Evolutionary conservation across 768 basidiomycete species (phyloP), one percentile per base, ranked within the genome.

Genomic region (Boletus tomentosulus): DNA sequence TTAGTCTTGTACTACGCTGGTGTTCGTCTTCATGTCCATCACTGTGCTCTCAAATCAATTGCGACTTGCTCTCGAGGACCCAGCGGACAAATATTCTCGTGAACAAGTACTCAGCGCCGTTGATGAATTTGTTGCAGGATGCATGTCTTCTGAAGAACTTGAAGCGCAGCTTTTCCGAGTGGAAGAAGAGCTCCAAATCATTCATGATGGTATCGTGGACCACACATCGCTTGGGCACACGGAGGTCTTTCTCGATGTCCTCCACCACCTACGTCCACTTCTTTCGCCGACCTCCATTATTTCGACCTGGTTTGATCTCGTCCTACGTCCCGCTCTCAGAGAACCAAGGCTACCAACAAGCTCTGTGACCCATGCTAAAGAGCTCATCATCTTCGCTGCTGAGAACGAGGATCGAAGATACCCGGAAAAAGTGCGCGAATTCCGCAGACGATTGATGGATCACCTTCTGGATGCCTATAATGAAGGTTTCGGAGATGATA

Each of bases 291-390:
- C 76, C 6, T 87, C 86, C 25, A 74, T 91, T 51, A 85, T 90
- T 53, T 84, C 84, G 2, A 77, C 76, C 27, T 92, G 91, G 91
- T 92, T 89, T 67, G 89, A 92, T 66, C 77, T 87, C 33, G 76
- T 88, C 27, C 75, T 92, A 3, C 84, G 90, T 33, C 86, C 87
- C 25, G 86, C 89, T 28, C 74, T 92, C 50, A 84, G 87, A 46
- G 85, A 90, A 65, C 84, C 88, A 35, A 83, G 77, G 58, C 72
- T 92, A 19, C 74, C 87, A 3, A 79, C 77, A 0, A 59, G 72
- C 24, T 77, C 85, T 6, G 75, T 83, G 19, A 76, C 78, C 47
- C 74, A 86, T 63, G 90, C 89, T 28, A 88, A 86, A 68, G 85
- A 87, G 35, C 77, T 92, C 24, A 78, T 91, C 58, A 69, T 87